Base-by-base conservation (phyloP, 164 flowering plant genomes). In the Sextonia rubra region DNA sequence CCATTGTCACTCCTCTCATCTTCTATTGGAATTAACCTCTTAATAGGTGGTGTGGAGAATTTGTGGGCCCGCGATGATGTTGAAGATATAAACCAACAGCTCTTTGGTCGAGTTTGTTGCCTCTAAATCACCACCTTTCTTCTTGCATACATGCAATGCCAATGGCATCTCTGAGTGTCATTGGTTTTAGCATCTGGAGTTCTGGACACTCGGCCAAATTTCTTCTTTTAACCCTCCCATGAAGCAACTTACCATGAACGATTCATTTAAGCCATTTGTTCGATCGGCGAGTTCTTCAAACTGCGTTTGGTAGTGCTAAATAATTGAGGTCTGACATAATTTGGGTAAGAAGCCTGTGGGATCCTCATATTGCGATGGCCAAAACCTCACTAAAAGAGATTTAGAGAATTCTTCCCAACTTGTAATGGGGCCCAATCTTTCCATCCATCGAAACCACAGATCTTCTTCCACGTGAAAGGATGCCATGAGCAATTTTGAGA, bases 211-310 rank as follows among this genome's bases (percentile, higher is more conserved):
- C 24, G 49, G 14, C 29, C 32, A 4, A 22, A 69, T 69, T 5
- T 69, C 71, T 4, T 47, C 71, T 25, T 69, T 48, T 7, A 69
- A 52, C 14, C 71, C 71, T 8, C 71, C 27, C 3, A 69, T 2
- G 60, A 69, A 58, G 20, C 8, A 58, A 20, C 62, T 58, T 18
- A 58, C 62, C 62, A 58, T 58, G 8, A 58, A 58, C 0, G 22
- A 2, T 58, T 58, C 24, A 0, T 4, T 58, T 0, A 58, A 58
- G 20, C 62, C 62, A 14, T 24, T 12, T 20, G 60, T n/a, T 15
- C 37, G 27, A 49, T 69, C 22, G 0, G 47, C 60, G 17, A 47
- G 71, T 11, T 8, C 25, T 24, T 69, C 61, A 47, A 69, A 69
- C 49, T 2, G n/a, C 4, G 71, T 24, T 17, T 49, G 60, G 60